Evolutionary conservation across 331 rosid genomes (phyloP).

Genomic region (Rosa hybrid): DNA sequence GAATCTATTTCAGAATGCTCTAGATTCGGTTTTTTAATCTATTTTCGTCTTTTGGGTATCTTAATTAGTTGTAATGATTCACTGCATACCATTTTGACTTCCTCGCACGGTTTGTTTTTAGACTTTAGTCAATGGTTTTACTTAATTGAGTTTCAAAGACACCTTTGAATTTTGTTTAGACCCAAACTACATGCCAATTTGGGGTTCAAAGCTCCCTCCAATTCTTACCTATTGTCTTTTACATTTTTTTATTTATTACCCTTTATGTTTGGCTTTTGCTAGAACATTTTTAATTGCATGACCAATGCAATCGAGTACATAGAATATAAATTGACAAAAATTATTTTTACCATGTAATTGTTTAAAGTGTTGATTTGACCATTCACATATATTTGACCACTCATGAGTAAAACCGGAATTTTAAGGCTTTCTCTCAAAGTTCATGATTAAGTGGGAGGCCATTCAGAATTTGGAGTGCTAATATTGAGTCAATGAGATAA

Average conservation of each 20-base stretch:
- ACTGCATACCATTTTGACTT: background rate
- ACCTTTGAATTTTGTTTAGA: background rate
- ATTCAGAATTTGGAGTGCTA: background rate
- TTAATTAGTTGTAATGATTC: background rate
- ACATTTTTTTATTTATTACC: background rate
- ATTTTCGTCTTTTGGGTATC: background rate
- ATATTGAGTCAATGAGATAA: background rate
- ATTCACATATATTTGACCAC: background rate
- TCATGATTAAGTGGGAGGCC: background rate
- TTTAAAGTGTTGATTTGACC: background rate
- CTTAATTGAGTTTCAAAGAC: background rate
- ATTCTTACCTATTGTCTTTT: background rate
- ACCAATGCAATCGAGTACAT: background rate
- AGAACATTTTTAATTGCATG: background rate
- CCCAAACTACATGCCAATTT: conserved; percentile 6
- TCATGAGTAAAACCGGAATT: background rate
- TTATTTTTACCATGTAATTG: background rate
- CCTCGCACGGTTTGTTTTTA: background rate
- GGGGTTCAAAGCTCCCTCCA: conserved; percentile 2
- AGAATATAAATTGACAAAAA: background rate
- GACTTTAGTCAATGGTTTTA: background rate
- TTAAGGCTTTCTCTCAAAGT: background rate
- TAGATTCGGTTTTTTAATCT: background rate
- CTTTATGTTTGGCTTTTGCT: background rate
- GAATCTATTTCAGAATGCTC: background rate